phyloP scores from a whole-genome alignment of 2,329 filamentous ascomycete genomes.

The Cercospora janseana region DNA sequence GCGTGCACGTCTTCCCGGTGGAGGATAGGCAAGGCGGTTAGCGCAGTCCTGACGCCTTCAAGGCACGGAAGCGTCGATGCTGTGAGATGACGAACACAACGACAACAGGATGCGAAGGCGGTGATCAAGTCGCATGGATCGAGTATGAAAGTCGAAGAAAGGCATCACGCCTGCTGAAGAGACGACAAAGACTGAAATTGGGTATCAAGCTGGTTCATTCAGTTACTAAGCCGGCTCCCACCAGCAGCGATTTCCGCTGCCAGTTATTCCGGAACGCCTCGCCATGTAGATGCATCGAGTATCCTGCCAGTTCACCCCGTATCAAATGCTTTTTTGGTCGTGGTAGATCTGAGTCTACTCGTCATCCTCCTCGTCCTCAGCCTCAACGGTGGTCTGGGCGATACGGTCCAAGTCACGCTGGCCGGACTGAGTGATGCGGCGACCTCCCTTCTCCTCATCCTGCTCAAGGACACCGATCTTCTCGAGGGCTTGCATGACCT shows the following conservation, averaged over 20 bases:
- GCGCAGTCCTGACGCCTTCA: no score
- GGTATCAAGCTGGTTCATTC: constrained; percentile 30
- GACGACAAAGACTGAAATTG: constrained; percentile 19
- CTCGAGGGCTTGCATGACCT: constrained; percentile 95
- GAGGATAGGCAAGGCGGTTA: no score
- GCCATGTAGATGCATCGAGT: constrained; percentile 22
- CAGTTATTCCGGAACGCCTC: constrained; percentile 22
- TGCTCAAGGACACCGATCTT: constrained; percentile 98
- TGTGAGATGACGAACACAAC: no score
- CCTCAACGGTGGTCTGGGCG: constrained; percentile 52
- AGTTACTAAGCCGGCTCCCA: constrained; percentile 22
- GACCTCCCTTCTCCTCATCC: constrained; percentile 97
- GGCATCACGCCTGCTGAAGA: no score
- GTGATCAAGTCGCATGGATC: no score
- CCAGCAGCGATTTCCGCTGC: constrained; percentile 16
- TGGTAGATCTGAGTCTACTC: constrained; percentile 28
- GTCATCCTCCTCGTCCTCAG: constrained; percentile 49
- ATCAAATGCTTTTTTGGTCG: constrained; percentile 11
- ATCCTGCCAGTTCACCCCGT: constrained; percentile 15
- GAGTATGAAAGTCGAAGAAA: no score
- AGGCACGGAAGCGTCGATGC: no score
- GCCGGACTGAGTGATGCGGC: constrained; percentile 95
- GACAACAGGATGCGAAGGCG: no score
- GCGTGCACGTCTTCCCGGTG: no score
- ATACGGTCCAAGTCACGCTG: constrained; percentile 96